Evolutionary conservation across 108 stramenopile genomes (phyloP).

Genomic region (Skeletonema tropicum): DNA sequence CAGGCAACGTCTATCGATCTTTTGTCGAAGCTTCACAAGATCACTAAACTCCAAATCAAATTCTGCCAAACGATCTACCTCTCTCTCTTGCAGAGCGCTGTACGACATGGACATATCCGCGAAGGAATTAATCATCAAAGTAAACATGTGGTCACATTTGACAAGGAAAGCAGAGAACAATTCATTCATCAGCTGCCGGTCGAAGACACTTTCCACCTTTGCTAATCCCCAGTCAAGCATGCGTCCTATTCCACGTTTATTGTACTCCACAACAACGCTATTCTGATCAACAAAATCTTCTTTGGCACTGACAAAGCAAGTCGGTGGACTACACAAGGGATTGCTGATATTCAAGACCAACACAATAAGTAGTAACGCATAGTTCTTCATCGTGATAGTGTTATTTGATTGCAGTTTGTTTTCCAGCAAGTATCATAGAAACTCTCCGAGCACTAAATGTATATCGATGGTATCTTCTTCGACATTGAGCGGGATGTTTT

Average conservation of each 20-base stretch:
- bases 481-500: no score
- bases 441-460: no score
- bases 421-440: no score
- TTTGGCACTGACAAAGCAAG: background rate
- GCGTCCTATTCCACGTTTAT: constrained; percentile 19
- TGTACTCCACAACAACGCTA: constrained; percentile 18
- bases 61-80: constrained; percentile 21
- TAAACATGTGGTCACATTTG: constrained; percentile 31
- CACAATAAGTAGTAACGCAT: background rate
- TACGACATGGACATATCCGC: constrained; percentile 25
- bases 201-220: constrained; percentile 30
- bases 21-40: constrained; percentile 34
- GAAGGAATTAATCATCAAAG: constrained; percentile 37
- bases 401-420: no score
- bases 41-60: constrained; percentile 43
- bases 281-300: background rate
- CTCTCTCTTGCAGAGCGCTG: constrained; percentile 17
- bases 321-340: background rate
- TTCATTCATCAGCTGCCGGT: constrained; percentile 20
- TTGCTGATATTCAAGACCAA: background rate
- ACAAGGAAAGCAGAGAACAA: constrained; percentile 30
- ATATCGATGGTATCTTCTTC: no score
- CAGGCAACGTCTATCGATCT: constrained; percentile 39
- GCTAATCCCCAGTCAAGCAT: constrained; percentile 42
- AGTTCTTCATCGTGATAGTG: background rate